Percentiles rank a stretch among this genome's conserved stretches.
Conservation (phyloP, 805 yeast genomes). For the Pachysolen tannophilus region DNA sequence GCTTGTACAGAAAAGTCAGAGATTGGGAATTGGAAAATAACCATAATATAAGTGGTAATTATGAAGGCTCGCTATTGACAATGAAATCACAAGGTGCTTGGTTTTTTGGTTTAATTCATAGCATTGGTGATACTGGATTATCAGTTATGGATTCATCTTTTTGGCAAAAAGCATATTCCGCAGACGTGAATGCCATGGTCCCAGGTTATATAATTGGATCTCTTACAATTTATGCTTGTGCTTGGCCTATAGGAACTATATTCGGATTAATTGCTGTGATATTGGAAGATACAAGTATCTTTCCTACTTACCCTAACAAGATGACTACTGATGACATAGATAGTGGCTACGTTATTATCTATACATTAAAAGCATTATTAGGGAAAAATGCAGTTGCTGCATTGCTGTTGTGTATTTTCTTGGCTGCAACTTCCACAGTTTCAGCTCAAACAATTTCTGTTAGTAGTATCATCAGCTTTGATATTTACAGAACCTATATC, state of each 20-base stretch:
- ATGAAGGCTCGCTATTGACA: slow-evolving; percentile 23
- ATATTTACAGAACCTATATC: slow-evolving; percentile 30
- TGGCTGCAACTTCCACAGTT: slow-evolving; percentile 35
- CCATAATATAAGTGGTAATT: slow-evolving; percentile 15
- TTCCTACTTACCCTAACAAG: slow-evolving; percentile 31
- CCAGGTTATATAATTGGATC: slow-evolving; percentile 24
- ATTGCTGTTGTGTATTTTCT: slow-evolving; percentile 29
- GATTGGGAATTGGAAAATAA: slow-evolving; percentile 14
- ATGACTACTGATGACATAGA: slow-evolving; percentile 29
- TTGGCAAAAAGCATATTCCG: slow-evolving; percentile 23
- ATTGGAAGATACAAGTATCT: slow-evolving; percentile 21
- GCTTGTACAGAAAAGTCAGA: slow-evolving; percentile 23
- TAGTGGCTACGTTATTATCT: slow-evolving; percentile 29
- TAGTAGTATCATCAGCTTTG: slow-evolving; percentile 30
- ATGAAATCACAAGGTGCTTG: slow-evolving; percentile 20
- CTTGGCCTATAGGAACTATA: slow-evolving; percentile 23
- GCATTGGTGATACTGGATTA: slow-evolving; percentile 16
- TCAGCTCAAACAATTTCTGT: slow-evolving; percentile 35
- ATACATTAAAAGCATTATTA: slow-evolving; percentile 24
- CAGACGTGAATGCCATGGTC: slow-evolving; percentile 19
- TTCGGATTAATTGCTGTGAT: slow-evolving; percentile 24
- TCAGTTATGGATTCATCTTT: slow-evolving; percentile 20
- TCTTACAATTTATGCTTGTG: slow-evolving; percentile 23
- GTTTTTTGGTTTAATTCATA: slow-evolving; percentile 15
- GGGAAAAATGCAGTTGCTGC: slow-evolving; percentile 36